A percentile compares a stretch with the other conserved stretches of the same genome.
Evolutionary conservation across 768 basidiomycete species (phyloP).

Genomic region (Suillus bovinus): DNA sequence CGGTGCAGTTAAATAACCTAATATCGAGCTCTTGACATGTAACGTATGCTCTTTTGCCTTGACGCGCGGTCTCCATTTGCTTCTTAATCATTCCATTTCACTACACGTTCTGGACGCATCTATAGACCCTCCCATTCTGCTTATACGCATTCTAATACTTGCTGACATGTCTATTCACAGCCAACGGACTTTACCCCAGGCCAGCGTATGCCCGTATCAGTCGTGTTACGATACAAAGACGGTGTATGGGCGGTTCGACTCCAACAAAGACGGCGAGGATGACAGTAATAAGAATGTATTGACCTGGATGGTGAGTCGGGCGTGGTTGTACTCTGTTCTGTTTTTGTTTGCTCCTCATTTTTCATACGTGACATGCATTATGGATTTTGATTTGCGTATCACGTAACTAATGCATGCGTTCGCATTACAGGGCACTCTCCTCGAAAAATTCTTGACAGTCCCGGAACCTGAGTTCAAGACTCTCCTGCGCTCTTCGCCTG

Average conservation of each 20-base stretch:
- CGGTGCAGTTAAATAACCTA: neutral
- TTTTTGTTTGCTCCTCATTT: neutral
- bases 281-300: constrained; percentile 65
- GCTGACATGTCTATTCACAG: constrained; percentile 34
- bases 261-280: constrained; percentile 42
- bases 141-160: neutral
- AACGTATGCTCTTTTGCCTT: neutral
- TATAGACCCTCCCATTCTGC: neutral
- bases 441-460: constrained; percentile 86
- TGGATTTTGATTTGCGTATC: neutral
- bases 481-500: constrained; percentile 42
- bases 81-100: neutral
- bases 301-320: constrained; percentile 62
- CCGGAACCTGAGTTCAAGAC: constrained; percentile 60
- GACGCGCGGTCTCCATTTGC: neutral
- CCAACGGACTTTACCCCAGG: constrained; percentile 69
- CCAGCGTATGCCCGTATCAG: constrained; percentile 73
- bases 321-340: neutral
- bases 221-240: constrained; percentile 63
- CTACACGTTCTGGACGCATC: neutral
- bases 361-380: neutral
- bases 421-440: constrained; percentile 69
- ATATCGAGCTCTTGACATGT: neutral
- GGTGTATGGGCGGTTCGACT: constrained; percentile 71
- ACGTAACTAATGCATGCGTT: constrained; percentile 2